Evolutionary conservation across 2,329 filamentous ascomycete species (phyloP), one percentile per base, ranked within the genome.

Genomic region (Boeremia lycopersici): DNA sequence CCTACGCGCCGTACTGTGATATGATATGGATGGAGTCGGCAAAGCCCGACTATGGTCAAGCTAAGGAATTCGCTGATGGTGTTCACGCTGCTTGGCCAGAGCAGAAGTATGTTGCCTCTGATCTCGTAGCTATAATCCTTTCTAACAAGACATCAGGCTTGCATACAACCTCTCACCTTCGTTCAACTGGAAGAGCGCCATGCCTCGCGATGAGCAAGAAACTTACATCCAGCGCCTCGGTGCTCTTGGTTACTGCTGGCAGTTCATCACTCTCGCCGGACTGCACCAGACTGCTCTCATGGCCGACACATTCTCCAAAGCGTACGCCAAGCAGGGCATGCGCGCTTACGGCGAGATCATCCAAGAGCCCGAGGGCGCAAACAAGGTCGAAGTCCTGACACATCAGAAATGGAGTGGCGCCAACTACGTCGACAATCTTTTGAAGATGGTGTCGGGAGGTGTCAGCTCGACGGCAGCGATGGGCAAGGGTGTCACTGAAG

Each of bases 11-110:
- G 2, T 96, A 96, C 79, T 89, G 89, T 60, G 93, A 98, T 72
- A 87, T 96, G 75, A 96, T 99, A 77, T 99, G 95, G 95, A 99
- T 99, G 95, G 95, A 99, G 85, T 93, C 89, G 80, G 97, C 96
- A 81, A 82, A 96, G 64, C 95, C 95, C 40, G 93, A 98, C 75
- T 98, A 83, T 76, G 83, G 83, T 44, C 95, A 98, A 80, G 95
- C 95, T 23, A 86, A 91, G 80, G 89, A 97, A 73, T 99, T 99
- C 68, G 93, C 95, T 29, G 84, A 90, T 38, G 93, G 95, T 44
- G 93, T 99, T 35, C 95, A 98, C 77, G 89, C 91, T 52, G 91
- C 92, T 9, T 97, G 89, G 86, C 95, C 95, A 0, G 90, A 99
- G 79, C 91, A 97, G 78, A 99, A 99, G 90, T 93, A 77, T 78